phyloP scores from a whole-genome alignment of 2,329 filamentous ascomycete genomes.

The Aulographum hederae region DNA sequence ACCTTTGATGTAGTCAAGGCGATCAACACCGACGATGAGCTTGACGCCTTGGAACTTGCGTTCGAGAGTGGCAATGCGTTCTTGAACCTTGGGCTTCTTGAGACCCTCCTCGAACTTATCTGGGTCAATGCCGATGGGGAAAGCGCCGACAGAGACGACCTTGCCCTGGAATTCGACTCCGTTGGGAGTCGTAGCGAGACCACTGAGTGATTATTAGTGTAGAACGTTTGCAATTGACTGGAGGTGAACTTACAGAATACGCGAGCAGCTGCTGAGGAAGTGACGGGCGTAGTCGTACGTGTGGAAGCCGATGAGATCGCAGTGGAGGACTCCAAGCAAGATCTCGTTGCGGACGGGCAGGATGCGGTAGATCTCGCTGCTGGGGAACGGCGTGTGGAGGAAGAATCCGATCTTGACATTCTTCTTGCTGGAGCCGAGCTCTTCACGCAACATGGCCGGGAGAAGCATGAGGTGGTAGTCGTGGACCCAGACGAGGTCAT shows the following conservation, averaged over 20 bases:
- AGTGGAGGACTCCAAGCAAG: slow-evolving; percentile 72
- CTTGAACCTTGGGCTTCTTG: slow-evolving; percentile 67
- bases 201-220: slow-evolving; percentile 21
- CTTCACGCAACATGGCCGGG: slow-evolving; percentile 84
- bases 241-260: slow-evolving; percentile 59
- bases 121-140: slow-evolving; percentile 94
- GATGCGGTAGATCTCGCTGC: slow-evolving; percentile 91
- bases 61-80: slow-evolving; percentile 67
- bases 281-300: slow-evolving; percentile 98
- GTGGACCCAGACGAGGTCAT: slow-evolving; percentile 93
- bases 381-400: slow-evolving; percentile 91
- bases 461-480: slow-evolving; percentile 98
- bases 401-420: slow-evolving; percentile 98
- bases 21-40: slow-evolving; percentile 90
- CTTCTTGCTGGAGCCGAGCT: slow-evolving; percentile 62
- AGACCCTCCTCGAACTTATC: slow-evolving; percentile 89
- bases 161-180: slow-evolving; percentile 81
- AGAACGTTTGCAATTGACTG: no score
- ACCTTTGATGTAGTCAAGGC: slow-evolving; percentile 96
- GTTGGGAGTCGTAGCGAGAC: slow-evolving; percentile 68
- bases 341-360: slow-evolving; percentile 82
- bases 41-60: slow-evolving; percentile 93
- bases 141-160: slow-evolving; percentile 81
- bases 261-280: slow-evolving; percentile 91
- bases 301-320: slow-evolving; percentile 93